Evolutionary conservation across 306 rosid species (phyloP), one percentile per base, ranked within the genome.

Genomic region (Arachis hypogaea): DNA sequence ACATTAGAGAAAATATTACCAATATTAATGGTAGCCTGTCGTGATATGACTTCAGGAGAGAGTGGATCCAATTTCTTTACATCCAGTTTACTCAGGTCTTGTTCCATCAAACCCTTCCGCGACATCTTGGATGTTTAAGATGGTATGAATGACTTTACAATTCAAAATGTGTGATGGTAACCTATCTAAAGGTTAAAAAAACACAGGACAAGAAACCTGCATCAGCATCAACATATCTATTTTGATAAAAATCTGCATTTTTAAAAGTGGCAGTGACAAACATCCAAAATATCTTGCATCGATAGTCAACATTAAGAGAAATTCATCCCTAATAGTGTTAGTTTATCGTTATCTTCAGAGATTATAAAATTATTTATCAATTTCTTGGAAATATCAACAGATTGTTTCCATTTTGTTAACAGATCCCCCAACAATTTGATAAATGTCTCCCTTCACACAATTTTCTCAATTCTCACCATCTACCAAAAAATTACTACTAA

Each of bases 41-140:
- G 94, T 7, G 98, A 93, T 81, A 93, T 93, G 77, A 91, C 98
- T 55, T 93, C 98, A 11, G 97, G 96, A 51, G 97, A 93, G 29
- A 91, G 97, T 3, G 98, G 98, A 85, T 91, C 91, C 78, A 91
- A 79, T 71, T 83, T 84, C 7, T 88, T 84, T 40, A 93, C 98
- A 88, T 93, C 98, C 96, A 93, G 77, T 76, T 88, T 93, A 79
- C 81, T 86, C 69, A 93, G 84, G 85, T 91, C 97, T 50, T 93
- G 96, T 57, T 93, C 98, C 98, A 93, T 93, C 83, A 93, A 88
- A 78, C 97, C 97, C 63, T 88, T 90, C 68, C 96, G 86, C 10
- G 95, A 84, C 98, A 93, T 93, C 73, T 82, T 87, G 81, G 29
- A 77, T 40, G 77, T 75, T 28, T 81, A 12, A 7, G 11, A 58